Evolutionary conservation across 2,329 filamentous ascomycete genomes (phyloP), one percentile per base, ranked within the genome.

Genomic region (Beauveria sp.): DNA sequence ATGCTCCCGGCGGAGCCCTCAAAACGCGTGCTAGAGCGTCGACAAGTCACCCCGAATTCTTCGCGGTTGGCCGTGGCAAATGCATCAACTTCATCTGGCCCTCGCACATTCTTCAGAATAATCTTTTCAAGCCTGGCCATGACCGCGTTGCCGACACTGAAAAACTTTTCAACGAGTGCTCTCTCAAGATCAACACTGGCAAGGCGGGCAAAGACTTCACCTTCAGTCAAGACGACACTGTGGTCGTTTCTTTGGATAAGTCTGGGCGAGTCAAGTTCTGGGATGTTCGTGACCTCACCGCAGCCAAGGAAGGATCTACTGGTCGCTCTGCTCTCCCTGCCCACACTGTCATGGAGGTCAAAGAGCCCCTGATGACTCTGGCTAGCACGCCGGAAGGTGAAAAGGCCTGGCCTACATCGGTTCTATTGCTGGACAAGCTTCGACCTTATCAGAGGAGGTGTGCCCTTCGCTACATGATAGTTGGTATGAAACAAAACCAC

Each of bases 401-500:
- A 73, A 97, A 97, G 79, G 92, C 92, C 5, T 97, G 92, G 87
- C 93, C 96, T 7, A 97, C 93, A 3, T 97, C 94, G 26, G 91
- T 99, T 62, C 84, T 96, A 72, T 89, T 99, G 75, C 86, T 99
- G 67, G 94, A 99, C 77, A 99, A 97, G 80, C 86, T 92, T 75
- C 90, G 92, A 64, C 92, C 94, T 51, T 97, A 96, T 75, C 85
- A 88, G 77, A 96, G 94, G 77, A 88, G 90, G 63, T 89, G 90
- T 70, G 92, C 96, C 53, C 81, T 97, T 64, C 87, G 94, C 64
- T 99, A 99, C 78, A 88, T 99, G 79, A 88, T 99, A 72, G 91
- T 99, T 64, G 94, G 94, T 69, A 91, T 97, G 85, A 97, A 97
- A 79, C 94, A 99, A 75, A 99, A 99, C 75, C 94, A 99, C 77